phyloP scores from a whole-genome alignment of 345 rosid species.

The Mangifera indica region DNA sequence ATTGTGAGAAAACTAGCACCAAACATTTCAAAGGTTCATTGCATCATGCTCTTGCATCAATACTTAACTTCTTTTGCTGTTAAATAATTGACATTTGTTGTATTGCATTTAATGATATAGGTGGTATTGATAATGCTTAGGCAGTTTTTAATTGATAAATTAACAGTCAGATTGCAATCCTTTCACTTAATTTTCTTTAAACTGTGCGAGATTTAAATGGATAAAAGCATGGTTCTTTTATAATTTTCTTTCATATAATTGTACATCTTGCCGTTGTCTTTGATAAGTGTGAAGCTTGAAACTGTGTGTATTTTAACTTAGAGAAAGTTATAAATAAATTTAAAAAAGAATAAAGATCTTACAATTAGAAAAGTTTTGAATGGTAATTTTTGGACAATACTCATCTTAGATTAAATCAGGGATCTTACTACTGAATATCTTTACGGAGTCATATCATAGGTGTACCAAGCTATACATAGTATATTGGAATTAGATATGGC shows the following conservation, averaged over 20 bases:
- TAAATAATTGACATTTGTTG: not conserved
- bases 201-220: not conserved
- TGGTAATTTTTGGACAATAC: not conserved
- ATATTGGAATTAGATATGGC: no score
- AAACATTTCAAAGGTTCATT: conserved; percentile 55
- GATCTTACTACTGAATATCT: not conserved
- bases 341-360: no score
- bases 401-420: not conserved
- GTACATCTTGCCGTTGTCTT: not conserved
- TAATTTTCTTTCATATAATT: not conserved
- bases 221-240: not conserved
- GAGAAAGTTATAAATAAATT: not conserved
- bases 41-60: conserved; percentile 16
- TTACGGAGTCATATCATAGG: not conserved
- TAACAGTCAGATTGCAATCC: not conserved
- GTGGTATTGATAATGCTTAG: not conserved
- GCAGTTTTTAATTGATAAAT: not conserved
- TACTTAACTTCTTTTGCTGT: conserved; percentile 8
- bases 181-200: not conserved
- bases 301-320: not conserved
- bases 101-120: conserved; percentile 2
- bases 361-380: not conserved
- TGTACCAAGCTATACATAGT: no score
- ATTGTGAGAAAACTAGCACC: conserved; percentile 46
- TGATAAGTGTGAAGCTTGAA: not conserved